Percentiles rank a stretch among this genome's conserved stretches.
These are phyloP conservation scores for Plicaturopsis crispa DNA, from an alignment of 768 basidiomycete genomes.

Conservation along the genomic window DNA sequence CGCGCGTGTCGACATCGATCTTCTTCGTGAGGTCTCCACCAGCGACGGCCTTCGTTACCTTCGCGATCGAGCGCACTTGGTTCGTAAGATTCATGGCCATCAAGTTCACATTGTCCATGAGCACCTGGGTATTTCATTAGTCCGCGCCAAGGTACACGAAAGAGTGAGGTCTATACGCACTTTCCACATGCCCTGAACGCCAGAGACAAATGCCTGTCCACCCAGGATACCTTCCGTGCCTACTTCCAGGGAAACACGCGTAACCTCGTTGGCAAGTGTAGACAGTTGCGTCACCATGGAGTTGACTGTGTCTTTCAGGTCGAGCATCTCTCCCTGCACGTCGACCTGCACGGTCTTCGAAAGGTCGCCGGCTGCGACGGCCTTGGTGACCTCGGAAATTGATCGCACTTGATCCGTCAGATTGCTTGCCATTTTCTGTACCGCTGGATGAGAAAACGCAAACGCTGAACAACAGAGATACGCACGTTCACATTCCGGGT, in stretches of 20 bases:
- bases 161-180: slow-evolving; percentile 21
- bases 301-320: slow-evolving; percentile 75
- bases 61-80: slow-evolving; percentile 84
- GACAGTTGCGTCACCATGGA: slow-evolving; percentile 70
- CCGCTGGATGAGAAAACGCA: background rate
- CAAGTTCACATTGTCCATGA: slow-evolving; percentile 79
- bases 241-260: slow-evolving; percentile 86
- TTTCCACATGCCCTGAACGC: slow-evolving; percentile 90
- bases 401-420: slow-evolving; percentile 84
- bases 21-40: slow-evolving; percentile 89
- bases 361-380: slow-evolving; percentile 74
- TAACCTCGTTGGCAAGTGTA: slow-evolving; percentile 77
- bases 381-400: slow-evolving; percentile 81
- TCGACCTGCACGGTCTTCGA: slow-evolving; percentile 83
- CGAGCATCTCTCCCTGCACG: slow-evolving; percentile 91
- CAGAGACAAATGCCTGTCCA: slow-evolving; percentile 88
- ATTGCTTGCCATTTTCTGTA: slow-evolving; percentile 84
- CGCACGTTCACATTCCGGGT: slow-evolving; percentile 85
- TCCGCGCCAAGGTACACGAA: slow-evolving; percentile 17
- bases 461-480: slow-evolving; percentile 5
- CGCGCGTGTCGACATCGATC: slow-evolving; percentile 86
- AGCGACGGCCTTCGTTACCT: slow-evolving; percentile 94
- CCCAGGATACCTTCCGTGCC: slow-evolving; percentile 91
- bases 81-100: slow-evolving; percentile 90
- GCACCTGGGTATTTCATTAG: slow-evolving; percentile 27